These are phyloP conservation scores for Plasmodium fragile DNA, from an alignment of 169 alveolate genomes.

Conservation along the genomic window DNA sequence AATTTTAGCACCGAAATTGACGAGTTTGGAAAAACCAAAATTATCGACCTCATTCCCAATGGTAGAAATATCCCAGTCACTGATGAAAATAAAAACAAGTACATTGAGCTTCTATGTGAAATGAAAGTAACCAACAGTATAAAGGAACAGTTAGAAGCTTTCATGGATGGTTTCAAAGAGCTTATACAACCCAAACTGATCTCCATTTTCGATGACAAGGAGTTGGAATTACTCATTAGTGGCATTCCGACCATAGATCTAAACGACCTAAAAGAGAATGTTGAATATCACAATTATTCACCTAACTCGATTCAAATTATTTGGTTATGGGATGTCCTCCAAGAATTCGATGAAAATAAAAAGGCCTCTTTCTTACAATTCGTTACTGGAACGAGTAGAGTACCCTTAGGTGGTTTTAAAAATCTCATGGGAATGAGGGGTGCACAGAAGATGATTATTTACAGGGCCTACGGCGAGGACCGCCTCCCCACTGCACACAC, in stretches of 20 bases:
- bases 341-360: slow-evolving; percentile 93
- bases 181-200: slow-evolving; percentile 96
- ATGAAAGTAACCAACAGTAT: slow-evolving; percentile 95
- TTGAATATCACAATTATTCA: slow-evolving; percentile 95
- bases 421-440: slow-evolving; percentile 99
- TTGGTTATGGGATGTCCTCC: slow-evolving; percentile 96
- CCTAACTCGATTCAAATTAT: slow-evolving; percentile 89
- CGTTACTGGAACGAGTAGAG: slow-evolving; percentile 91
- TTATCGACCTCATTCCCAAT: slow-evolving; percentile 95
- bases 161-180: slow-evolving; percentile 98
- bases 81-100: slow-evolving; percentile 95
- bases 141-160: slow-evolving; percentile 95
- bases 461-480: slow-evolving; percentile 92
- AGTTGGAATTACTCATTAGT: slow-evolving; percentile 95
- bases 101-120: slow-evolving; percentile 95
- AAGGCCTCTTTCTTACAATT: slow-evolving; percentile 94
- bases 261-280: slow-evolving; percentile 95
- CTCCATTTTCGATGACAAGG: slow-evolving; percentile 95
- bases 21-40: slow-evolving; percentile 95
- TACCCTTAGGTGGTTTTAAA: slow-evolving; percentile 99
- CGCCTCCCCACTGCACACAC: slow-evolving; percentile 99
- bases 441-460: slow-evolving; percentile 96
- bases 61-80: slow-evolving; percentile 95
- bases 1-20: slow-evolving; percentile 94
- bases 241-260: slow-evolving; percentile 99